These are phyloP conservation scores for Amauroascus verrucosus DNA, from an alignment of 2,329 filamentous ascomycete genomes.

Conservation along the genomic window DNA sequence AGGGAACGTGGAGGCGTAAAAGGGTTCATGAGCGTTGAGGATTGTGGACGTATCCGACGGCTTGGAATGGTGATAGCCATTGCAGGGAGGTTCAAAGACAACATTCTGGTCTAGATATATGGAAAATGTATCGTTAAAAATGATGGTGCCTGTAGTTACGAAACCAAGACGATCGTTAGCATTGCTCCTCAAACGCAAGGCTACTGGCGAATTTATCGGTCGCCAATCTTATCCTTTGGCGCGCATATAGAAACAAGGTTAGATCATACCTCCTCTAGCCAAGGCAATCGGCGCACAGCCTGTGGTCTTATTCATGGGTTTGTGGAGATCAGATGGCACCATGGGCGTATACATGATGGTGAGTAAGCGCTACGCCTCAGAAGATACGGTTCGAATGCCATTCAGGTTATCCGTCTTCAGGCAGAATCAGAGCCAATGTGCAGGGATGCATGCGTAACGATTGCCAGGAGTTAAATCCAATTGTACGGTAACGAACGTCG, in stretches of 20 bases:
- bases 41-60: constrained; percentile 38
- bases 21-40: constrained; percentile 68
- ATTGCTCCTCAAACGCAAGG: not conserved
- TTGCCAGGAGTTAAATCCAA: not conserved
- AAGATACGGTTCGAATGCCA: not conserved
- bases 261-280: constrained; percentile 5
- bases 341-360: constrained; percentile 3
- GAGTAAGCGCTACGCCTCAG: not conserved
- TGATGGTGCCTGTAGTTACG: constrained; percentile 29
- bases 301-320: constrained; percentile 5
- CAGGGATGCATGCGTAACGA: not conserved
- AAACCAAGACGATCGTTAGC: not conserved
- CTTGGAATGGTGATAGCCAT: constrained; percentile 15
- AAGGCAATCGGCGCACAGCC: not conserved
- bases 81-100: constrained; percentile 42
- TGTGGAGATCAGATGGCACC: not conserved
- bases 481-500: not conserved
- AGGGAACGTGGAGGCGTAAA: constrained; percentile 87
- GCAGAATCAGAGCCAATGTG: not conserved
- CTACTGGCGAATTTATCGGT: too few relatives aligned
- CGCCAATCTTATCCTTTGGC: not conserved
- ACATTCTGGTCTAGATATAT: constrained; percentile 41
- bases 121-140: constrained; percentile 33
- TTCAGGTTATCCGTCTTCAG: constrained; percentile 2
- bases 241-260: not conserved